Conservation (phyloP, 257 asterid genomes). For the Solanum lycopersicoides region DNA sequence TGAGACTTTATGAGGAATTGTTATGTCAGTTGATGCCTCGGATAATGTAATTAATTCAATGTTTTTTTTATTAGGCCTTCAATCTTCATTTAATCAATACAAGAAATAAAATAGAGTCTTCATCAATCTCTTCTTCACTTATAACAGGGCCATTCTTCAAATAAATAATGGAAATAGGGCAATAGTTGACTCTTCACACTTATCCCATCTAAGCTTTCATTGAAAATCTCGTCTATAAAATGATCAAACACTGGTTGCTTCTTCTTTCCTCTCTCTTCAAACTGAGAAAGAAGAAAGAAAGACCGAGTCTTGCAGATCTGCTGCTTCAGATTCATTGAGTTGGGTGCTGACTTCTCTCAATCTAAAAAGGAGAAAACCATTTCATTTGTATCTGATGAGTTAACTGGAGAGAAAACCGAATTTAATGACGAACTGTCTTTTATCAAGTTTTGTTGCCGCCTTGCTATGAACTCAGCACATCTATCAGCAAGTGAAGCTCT, state of each 20-base stretch:
- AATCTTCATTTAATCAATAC: not conserved
- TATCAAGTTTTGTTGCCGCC: not conserved
- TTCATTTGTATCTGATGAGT: not conserved
- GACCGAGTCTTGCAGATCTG: not conserved
- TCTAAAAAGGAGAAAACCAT: not conserved
- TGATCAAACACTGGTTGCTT: not conserved
- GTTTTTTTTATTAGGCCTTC: not conserved
- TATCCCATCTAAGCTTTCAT: not conserved
- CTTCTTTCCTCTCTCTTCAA: not conserved
- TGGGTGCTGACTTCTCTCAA: not conserved
- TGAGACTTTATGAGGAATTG: conserved; percentile 12
- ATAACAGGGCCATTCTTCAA: not conserved
- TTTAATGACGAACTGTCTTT: not conserved
- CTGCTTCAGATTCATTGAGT: not conserved
- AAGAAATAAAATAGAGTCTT: not conserved
- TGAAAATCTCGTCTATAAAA: not conserved
- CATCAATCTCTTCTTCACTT: not conserved
- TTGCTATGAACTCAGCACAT: not conserved
- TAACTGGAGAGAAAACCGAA: not conserved
- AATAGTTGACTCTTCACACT: not conserved
- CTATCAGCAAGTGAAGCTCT: not conserved
- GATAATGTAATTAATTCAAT: not conserved
- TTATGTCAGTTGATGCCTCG: not conserved
- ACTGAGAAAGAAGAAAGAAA: not conserved
- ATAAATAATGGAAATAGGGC: not conserved